Evolutionary conservation across 1,139 yeast genomes (phyloP), one percentile per base, ranked within the genome.

Genomic region (Hyphopichia fennica): DNA sequence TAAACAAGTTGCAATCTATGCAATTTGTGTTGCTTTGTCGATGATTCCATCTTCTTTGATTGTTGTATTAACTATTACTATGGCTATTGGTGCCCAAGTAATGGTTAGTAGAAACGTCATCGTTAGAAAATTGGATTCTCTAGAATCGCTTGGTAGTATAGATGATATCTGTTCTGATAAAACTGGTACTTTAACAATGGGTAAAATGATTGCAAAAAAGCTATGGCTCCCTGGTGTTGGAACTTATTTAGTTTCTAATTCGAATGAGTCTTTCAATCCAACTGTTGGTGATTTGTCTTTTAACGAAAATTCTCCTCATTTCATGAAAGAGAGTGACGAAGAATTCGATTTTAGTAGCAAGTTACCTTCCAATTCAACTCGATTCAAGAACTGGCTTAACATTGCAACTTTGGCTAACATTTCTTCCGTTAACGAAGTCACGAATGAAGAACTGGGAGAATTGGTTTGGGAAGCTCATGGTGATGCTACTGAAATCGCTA

Each of bases 41-140:
- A 85, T 86, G 93, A 86, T 86, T 54, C 95, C 95, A 2, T 86
- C 91, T 3, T 82, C 91, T 1, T 72, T 87, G 52, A 84, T 86
- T 45, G 95, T 86, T 33, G 95, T 87, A 17, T 75, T 87, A 46
- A 86, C 95, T 14, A 86, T 87, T 47, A 86, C 95, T 4, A 86
- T 87, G 93, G 91, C 95, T 7, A 84, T 85, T 46, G 95, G 95
- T 19, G 87, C 95, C 31, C 84, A 83, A 52, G 85, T 81, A 14
- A 87, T 87, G 95, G 85, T 82, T 34, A 62, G 67, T 38, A 77
- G 84, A 54, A 71, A 84, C 55, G 95, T 87, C 30, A 82, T 87
- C 63, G 90, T 87, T 16, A 74, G 95, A 55, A 86, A 84, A 53
- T 72, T 87, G 45, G 93, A 86, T 57, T 84, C 95, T 2, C 71